Evolutionary conservation across 345 rosid genomes (phyloP).

Genomic region (Rubroshorea leprosula): DNA sequence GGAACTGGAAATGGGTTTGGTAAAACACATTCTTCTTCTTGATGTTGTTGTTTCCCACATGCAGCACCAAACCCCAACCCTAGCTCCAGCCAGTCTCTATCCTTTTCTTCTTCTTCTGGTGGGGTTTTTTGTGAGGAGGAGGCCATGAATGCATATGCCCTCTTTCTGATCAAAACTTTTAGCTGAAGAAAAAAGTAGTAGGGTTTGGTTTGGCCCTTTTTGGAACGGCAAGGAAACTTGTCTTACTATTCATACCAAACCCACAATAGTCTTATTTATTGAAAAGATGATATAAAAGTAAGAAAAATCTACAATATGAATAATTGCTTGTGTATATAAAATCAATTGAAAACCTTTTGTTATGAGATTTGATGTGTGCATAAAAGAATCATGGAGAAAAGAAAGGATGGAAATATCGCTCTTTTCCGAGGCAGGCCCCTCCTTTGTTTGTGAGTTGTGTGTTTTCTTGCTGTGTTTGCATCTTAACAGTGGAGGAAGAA

Average conservation of each 20-base stretch:
- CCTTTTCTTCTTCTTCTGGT: constrained; percentile 8
- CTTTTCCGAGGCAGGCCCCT: constrained; percentile 24
- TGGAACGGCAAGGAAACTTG: constrained; percentile 6
- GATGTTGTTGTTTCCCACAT: constrained; percentile 9
- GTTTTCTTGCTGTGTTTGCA: constrained; percentile 11
- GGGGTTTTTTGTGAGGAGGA: constrained; percentile 21
- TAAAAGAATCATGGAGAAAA: not conserved
- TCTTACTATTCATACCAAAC: constrained; percentile 8
- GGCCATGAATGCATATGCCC: constrained; percentile 25
- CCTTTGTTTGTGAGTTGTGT: not conserved
- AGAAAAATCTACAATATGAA: no score
- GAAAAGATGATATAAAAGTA: no score
- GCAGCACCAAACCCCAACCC: constrained; percentile 25
- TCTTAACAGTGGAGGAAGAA: constrained; percentile 17
- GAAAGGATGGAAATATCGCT: constrained; percentile 1
- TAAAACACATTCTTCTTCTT: not conserved
- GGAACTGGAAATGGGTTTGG: constrained; percentile 11
- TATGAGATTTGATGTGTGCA: no score
- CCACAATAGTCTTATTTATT: not conserved
- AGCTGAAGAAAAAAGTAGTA: not conserved
- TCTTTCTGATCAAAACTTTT: constrained; percentile 1
- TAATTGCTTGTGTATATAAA: no score
- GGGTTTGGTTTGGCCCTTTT: constrained; percentile 20
- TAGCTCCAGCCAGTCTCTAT: constrained; percentile 28
- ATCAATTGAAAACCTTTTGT: no score